phyloP scores from a whole-genome alignment of 495 filamentous ascomycete species.

The Sordaria brevicollis region DNA sequence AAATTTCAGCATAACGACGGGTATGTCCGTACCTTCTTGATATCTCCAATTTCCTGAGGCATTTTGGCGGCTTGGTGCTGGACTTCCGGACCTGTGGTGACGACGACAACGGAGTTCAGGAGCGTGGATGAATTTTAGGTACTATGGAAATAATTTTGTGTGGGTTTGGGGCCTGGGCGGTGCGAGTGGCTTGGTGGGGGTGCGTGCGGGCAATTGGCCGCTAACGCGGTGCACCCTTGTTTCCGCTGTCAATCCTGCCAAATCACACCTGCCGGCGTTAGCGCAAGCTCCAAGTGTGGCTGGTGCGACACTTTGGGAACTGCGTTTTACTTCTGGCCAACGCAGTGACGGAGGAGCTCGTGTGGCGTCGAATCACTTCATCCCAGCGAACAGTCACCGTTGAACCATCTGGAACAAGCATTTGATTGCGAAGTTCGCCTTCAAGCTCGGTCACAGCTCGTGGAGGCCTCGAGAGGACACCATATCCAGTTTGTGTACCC shows the following conservation, averaged over 20 bases:
- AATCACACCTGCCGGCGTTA: not conserved
- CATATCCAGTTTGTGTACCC: not conserved
- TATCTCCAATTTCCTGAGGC: slow-evolving; percentile 96
- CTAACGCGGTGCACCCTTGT: not conserved
- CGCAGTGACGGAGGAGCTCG: not conserved
- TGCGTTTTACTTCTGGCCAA: slow-evolving; percentile 2
- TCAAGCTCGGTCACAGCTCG: not conserved
- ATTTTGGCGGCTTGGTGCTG: slow-evolving; percentile 49
- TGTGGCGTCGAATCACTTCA: not conserved
- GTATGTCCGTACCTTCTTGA: slow-evolving; percentile 59
- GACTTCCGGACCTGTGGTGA: slow-evolving; percentile 16
- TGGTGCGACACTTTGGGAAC: slow-evolving; percentile 1
- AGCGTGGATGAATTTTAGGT: slow-evolving; percentile 19
- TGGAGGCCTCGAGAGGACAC: not conserved
- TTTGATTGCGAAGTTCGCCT: not conserved
- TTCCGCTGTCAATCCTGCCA: not conserved
- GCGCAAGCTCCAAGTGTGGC: slow-evolving; percentile 1
- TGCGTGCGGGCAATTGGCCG: not conserved
- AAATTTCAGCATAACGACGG: not conserved
- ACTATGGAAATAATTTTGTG: slow-evolving; percentile 22
- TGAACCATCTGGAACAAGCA: not conserved
- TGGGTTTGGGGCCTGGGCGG: slow-evolving; percentile 14
- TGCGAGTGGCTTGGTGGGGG: slow-evolving; percentile 1
- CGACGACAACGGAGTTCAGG: slow-evolving; percentile 19
- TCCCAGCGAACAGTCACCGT: not conserved